Conservation (phyloP, 257 asterid species). For the Solanum ahanhuiri region DNA sequence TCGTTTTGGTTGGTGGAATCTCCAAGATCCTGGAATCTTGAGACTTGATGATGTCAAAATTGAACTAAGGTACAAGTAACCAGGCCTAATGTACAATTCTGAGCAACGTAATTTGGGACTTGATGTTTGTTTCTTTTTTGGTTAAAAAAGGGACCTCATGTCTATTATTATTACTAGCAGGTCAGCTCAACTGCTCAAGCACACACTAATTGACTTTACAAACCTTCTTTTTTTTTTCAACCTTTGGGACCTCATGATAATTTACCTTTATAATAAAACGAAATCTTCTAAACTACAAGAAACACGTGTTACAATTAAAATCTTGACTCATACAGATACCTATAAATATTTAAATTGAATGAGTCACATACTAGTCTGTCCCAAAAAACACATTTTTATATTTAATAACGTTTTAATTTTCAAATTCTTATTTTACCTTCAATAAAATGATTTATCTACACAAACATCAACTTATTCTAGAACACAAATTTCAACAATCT, state of each 20-base stretch:
- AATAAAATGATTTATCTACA: no score
- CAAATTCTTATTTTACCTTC: no score
- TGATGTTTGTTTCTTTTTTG: neutral
- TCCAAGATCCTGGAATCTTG: neutral
- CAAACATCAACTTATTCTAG: no score
- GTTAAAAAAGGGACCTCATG: neutral
- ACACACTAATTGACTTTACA: neutral
- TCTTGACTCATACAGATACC: neutral
- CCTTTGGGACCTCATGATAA: neutral
- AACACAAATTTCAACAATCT: no score
- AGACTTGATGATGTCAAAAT: neutral
- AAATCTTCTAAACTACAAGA: neutral
- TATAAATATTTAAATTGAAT: neutral
- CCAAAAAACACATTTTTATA: no score
- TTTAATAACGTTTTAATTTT: no score
- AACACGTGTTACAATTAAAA: neutral
- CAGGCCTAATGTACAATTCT: neutral
- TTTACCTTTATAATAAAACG: neutral
- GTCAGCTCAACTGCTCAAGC: neutral
- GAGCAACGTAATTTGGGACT: neutral
- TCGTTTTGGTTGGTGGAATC: neutral
- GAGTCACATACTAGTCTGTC: neutral
- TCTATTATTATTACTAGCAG: neutral
- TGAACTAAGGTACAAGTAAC: neutral
- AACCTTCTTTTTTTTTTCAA: neutral